Evolutionary conservation across 495 filamentous ascomycete genomes (phyloP).

Genomic region (Halenospora varia): DNA sequence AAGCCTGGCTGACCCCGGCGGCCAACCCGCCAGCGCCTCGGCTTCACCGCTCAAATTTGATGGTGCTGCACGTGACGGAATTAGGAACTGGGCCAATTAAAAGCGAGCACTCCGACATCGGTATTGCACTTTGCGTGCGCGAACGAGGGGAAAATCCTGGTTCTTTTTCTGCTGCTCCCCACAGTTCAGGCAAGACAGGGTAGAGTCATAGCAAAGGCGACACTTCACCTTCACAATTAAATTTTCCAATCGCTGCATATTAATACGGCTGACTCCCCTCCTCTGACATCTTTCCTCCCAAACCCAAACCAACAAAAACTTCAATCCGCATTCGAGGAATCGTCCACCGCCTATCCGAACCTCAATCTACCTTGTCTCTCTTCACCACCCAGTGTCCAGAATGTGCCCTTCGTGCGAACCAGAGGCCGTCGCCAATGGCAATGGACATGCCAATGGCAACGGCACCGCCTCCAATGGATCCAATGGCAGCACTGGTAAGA

Average conservation of each 20-base stretch:
- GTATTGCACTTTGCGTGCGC: not conserved
- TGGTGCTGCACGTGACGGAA: not conserved
- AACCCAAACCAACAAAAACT: not conserved
- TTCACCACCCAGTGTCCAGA: not conserved
- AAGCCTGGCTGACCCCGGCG: too few species aligned
- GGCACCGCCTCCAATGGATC: conserved; percentile 7
- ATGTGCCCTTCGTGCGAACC: conserved; percentile 33
- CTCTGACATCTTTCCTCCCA: not conserved
- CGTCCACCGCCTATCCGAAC: too few species aligned
- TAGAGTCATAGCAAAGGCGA: conserved; percentile 2
- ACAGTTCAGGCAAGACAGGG: not conserved
- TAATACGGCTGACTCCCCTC: not conserved
- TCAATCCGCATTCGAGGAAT: not conserved
- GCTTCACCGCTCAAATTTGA: not conserved
- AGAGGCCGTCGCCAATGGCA: conserved; percentile 25
- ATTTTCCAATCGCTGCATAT: not conserved
- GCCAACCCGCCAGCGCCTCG: not conserved
- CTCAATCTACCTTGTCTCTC: not conserved
- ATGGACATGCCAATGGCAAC: conserved; percentile 27
- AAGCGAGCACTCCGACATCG: not conserved
- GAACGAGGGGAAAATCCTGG: not conserved
- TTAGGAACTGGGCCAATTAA: not conserved
- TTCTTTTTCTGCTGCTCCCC: not conserved
- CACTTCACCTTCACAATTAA: not conserved
- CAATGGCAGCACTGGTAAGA: conserved; percentile 18